phyloP scores from a whole-genome alignment of 139 green algal species.

The Raphidocelis subcapitata region DNA sequence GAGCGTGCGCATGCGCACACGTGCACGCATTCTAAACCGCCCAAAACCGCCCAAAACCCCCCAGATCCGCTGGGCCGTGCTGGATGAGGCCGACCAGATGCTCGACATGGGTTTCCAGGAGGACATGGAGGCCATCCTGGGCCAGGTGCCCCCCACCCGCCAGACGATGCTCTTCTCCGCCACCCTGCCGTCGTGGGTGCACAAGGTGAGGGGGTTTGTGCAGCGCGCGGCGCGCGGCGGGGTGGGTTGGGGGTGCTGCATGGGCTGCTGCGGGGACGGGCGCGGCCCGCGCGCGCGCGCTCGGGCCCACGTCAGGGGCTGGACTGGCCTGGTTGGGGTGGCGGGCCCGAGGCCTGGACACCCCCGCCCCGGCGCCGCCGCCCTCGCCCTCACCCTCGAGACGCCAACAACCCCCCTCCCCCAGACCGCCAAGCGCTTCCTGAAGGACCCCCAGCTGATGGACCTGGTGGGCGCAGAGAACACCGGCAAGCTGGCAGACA shows the following conservation, averaged over 20 bases:
- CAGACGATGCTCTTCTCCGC: slow-evolving; percentile 98
- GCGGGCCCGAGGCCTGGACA: too few species aligned
- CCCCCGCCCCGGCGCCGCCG: too few species aligned
- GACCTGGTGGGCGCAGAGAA: slow-evolving; percentile 91
- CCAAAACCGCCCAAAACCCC: not conserved
- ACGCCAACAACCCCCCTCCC: too few species aligned
- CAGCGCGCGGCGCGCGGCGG: too few species aligned
- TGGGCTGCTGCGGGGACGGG: too few species aligned
- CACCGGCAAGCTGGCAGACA: slow-evolving; percentile 77
- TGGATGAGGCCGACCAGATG: slow-evolving; percentile 99
- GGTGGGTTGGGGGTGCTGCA: too few species aligned
- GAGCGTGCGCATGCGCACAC: not conserved
- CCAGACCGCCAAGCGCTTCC: slow-evolving; percentile 70
- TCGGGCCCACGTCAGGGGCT: too few species aligned
- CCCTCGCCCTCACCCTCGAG: too few species aligned
- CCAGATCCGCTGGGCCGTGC: slow-evolving; percentile 82
- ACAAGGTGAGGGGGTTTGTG: too few species aligned
- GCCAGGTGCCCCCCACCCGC: slow-evolving; percentile 55
- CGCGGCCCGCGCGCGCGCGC: too few species aligned
- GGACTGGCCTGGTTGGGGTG: too few species aligned
- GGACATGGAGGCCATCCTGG: slow-evolving; percentile 96
- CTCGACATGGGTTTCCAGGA: slow-evolving; percentile 97
- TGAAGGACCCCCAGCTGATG: slow-evolving; percentile 80
- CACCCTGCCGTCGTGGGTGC: slow-evolving; percentile 96
- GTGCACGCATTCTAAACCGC: too few species aligned